These are phyloP conservation scores for Blastomyces silverae DNA, from an alignment of 2,329 filamentous ascomycete species.

Conservation along the genomic window DNA sequence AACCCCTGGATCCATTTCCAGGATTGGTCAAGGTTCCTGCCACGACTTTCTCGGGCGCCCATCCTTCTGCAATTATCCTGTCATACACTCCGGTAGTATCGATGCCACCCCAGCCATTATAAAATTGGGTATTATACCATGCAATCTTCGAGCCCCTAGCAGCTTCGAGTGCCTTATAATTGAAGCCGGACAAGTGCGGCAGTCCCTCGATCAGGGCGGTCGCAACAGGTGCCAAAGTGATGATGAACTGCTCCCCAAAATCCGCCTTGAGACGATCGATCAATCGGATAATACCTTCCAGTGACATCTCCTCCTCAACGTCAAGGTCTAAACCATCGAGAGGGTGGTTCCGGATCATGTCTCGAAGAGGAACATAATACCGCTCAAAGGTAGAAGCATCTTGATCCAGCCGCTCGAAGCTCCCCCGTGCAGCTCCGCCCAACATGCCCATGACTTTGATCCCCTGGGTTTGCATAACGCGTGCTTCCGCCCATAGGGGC, in stretches of 20 bases:
- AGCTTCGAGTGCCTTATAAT: conserved; percentile 67
- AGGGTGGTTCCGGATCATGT: conserved; percentile 54
- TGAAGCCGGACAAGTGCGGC: conserved; percentile 67
- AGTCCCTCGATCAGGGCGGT: conserved; percentile 59
- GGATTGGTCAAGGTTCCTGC: conserved; percentile 75
- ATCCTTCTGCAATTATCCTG: conserved; percentile 51
- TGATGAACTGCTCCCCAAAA: conserved; percentile 55
- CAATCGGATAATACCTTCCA: conserved; percentile 58
- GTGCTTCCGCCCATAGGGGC: conserved; percentile 71
- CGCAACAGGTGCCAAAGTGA: conserved; percentile 76
- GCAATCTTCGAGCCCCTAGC: conserved; percentile 59
- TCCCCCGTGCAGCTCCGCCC: conserved; percentile 74
- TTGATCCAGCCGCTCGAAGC: conserved; percentile 58
- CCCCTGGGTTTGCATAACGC: conserved; percentile 62
- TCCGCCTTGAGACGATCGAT: conserved; percentile 58
- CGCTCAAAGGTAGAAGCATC: conserved; percentile 57
- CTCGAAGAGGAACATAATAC: conserved; percentile 63
- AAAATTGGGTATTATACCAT: conserved; percentile 92
- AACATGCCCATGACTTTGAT: conserved; percentile 81
- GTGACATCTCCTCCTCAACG: conserved; percentile 68
- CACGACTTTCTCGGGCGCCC: conserved; percentile 66
- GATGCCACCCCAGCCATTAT: conserved; percentile 78
- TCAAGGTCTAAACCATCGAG: conserved; percentile 71
- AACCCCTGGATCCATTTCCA: conserved; percentile 59
- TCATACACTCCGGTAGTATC: conserved; percentile 43